Conservation (phyloP, 2,329 filamentous ascomycete species). For the Claviceps digitariae region DNA sequence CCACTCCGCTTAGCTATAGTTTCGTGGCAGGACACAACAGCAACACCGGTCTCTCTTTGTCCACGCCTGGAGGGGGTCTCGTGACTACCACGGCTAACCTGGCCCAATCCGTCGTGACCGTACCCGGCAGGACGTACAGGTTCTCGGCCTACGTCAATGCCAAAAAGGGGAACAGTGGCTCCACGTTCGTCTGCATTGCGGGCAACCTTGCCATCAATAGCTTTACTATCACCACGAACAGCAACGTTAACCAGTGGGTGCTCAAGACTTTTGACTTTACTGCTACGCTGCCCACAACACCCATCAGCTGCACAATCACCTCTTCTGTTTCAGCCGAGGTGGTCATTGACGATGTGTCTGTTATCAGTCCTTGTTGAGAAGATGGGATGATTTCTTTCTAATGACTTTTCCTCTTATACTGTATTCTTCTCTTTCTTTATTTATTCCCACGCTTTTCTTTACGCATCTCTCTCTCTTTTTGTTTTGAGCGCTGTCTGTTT, state of each 20-base stretch:
- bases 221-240: neutral
- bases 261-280: neutral
- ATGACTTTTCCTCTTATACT: neutral
- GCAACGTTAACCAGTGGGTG: neutral
- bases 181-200: neutral
- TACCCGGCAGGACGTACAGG: neutral
- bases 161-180: neutral
- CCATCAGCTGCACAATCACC: neutral
- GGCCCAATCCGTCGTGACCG: neutral
- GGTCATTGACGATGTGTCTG: neutral
- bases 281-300: neutral
- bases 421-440: neutral
- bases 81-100: neutral
- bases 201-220: neutral
- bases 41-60: neutral
- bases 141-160: neutral
- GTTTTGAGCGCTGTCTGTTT: too few species aligned
- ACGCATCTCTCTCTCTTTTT: too few species aligned
- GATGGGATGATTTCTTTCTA: neutral
- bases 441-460: too few species aligned
- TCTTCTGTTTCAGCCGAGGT: neutral
- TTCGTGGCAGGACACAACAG: neutral
- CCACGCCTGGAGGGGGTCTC: neutral
- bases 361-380: neutral
- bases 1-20: neutral